Evolutionary conservation across 2,329 filamentous ascomycete species (phyloP), one percentile per base, ranked within the genome.

Genomic region (Huntiella savannae): DNA sequence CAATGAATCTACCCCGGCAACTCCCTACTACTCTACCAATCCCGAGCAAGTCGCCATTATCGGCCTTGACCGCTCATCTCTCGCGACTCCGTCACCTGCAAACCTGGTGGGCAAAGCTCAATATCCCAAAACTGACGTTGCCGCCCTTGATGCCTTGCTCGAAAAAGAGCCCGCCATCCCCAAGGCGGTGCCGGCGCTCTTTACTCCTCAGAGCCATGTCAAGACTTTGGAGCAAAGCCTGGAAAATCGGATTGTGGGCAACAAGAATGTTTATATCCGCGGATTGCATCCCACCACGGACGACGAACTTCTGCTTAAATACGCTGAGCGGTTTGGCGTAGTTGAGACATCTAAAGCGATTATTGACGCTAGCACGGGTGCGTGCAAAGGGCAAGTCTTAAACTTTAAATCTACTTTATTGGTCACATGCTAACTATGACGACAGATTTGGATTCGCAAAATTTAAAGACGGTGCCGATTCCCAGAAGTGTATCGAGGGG

Each of bases 301-400:
- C 42, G 91, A 98, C 57, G 82, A 92, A 43, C 79, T 92, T 58
- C 68, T 98, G 13, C 73, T 82, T 55, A 70, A 71, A 38, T 96
- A 91, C 64, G 81, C 88, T 38, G 70, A 75, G 54, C 82, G 88
- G 43, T 98, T 96, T 58, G 92, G 91, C 37, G 78, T 81, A 50
- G 91, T 98, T 49, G 85, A 94, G 64, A 93, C 87, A 53, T 95
- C 86, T 57, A 98, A 98, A 70, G 91, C 92, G 11, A 98, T 98
- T 64, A 93, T 98, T 57, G 92, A 98, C 64, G 80, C 87, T 45
- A 79, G 82, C 54, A 93, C 85, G 42, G 84, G 86, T 50, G 79
- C 86, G 52, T 98, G 91, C 75, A 98, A 98, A 66, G 91, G 91
- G 91, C 93, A 65, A 56, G 71, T 64, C 10, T 33, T 45, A 2